These are phyloP conservation scores for Misopates orontium DNA, from an alignment of 257 asterid species.

Conservation along the genomic window DNA sequence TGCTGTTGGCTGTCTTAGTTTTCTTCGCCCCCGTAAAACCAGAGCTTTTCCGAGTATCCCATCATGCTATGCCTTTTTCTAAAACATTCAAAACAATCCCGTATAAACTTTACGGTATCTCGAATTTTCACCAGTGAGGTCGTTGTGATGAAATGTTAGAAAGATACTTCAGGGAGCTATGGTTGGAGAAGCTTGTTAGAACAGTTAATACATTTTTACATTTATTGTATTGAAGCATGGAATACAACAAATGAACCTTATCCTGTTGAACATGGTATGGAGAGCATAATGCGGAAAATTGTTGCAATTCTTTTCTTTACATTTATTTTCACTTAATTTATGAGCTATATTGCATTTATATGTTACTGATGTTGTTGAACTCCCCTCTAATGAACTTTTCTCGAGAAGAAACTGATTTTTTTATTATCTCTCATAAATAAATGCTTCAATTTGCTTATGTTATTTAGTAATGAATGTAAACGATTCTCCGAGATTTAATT, in stretches of 20 bases:
- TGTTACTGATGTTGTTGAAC: neutral
- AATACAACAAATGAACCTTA: too few species aligned
- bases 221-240: too few species aligned
- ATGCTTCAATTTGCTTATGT: neutral
- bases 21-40: neutral
- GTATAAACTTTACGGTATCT: too few species aligned
- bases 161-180: too few species aligned
- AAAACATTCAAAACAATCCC: neutral
- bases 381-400: neutral
- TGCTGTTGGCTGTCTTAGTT: neutral
- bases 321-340: too few species aligned
- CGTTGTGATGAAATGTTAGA: neutral
- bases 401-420: slow-evolving; percentile 10
- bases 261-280: too few species aligned
- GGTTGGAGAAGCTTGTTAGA: too few species aligned
- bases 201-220: too few species aligned
- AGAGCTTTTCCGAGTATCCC: neutral
- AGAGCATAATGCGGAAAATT: too few species aligned
- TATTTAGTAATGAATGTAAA: slow-evolving; percentile 8
- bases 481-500: slow-evolving; percentile 17
- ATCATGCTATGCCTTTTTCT: too few species aligned
- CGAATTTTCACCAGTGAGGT: too few species aligned
- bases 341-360: slow-evolving; percentile 1
- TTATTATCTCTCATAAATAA: slow-evolving; percentile 22
- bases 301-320: too few species aligned